Evolutionary conservation across 257 asterid species (phyloP).

Genomic region (Capsicum chinense): DNA sequence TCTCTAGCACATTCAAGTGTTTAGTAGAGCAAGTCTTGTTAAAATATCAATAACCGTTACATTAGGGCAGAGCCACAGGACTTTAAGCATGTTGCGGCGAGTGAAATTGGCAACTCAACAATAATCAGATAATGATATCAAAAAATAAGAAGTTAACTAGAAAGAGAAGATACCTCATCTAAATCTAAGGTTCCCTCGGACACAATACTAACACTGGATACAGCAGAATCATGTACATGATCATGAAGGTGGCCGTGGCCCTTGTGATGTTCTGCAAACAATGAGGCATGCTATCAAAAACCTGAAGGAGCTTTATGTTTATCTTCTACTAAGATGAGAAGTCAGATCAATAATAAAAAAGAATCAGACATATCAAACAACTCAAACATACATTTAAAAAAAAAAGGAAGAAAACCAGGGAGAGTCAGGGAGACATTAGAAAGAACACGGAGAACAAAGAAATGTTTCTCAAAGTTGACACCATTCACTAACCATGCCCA

Average conservation of each 20-base stretch:
- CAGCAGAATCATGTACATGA: conserved; percentile 84
- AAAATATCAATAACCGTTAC: neutral
- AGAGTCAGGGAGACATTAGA: neutral
- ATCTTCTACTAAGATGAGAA: neutral
- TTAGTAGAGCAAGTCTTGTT: neutral
- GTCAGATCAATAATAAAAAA: neutral
- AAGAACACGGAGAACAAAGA: neutral
- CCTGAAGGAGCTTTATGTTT: neutral
- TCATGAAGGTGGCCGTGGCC: conserved; percentile 73
- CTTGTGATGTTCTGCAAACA: conserved; percentile 62
- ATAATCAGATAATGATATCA: neutral
- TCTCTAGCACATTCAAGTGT: neutral
- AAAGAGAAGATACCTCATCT: conserved; percentile 68
- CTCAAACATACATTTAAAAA: neutral
- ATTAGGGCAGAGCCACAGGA: neutral
- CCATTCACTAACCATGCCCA: conserved; percentile 62
- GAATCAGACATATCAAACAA: neutral
- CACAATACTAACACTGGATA: conserved; percentile 89
- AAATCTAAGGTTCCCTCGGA: conserved; percentile 90
- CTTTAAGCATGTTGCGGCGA: neutral
- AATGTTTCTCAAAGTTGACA: conserved; percentile 7
- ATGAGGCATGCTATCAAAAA: conserved; percentile 19
- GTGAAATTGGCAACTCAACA: neutral
- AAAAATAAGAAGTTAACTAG: neutral
- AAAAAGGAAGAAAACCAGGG: neutral